Percentiles rank a stretch among this genome's conserved stretches.
These are phyloP conservation scores for Phlyctochytrium bullatum DNA, from an alignment of 192 early-diverging fungal species.

Conservation along the genomic window DNA sequence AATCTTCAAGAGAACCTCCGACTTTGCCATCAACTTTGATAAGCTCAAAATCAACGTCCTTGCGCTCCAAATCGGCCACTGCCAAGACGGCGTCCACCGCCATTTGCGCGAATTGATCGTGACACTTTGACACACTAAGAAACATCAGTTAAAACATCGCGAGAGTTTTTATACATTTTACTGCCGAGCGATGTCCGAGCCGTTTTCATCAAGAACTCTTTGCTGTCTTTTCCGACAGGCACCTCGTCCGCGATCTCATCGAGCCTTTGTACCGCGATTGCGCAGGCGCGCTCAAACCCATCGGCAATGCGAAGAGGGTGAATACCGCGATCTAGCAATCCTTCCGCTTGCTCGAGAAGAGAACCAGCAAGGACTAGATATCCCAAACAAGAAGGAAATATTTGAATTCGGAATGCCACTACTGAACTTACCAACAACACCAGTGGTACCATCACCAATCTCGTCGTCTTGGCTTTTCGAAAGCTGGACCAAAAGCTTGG, in stretches of 20 bases:
- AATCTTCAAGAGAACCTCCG: slow-evolving; percentile 93
- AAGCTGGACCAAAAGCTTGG: slow-evolving; percentile 94
- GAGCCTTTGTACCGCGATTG: slow-evolving; percentile 87
- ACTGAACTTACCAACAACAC: slow-evolving; percentile 82
- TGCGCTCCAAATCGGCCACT: slow-evolving; percentile 97
- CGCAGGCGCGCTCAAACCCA: slow-evolving; percentile 96
- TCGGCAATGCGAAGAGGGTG: slow-evolving; percentile 99
- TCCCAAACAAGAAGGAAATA: slow-evolving; percentile 1
- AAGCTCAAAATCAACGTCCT: slow-evolving; percentile 99
- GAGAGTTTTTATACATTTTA: slow-evolving; percentile 80
- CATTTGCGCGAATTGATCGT: slow-evolving; percentile 96
- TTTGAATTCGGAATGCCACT: not conserved
- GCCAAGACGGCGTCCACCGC: slow-evolving; percentile 97
- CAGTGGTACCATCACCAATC: slow-evolving; percentile 99
- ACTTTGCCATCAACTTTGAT: slow-evolving; percentile 99
- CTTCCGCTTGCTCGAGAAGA: slow-evolving; percentile 94
- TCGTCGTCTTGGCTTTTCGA: slow-evolving; percentile 99
- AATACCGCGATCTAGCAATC: slow-evolving; percentile 90
- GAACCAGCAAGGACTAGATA: slow-evolving; percentile 90
- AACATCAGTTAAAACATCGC: not conserved
- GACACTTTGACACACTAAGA: slow-evolving; percentile 92
- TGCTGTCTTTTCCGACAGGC: slow-evolving; percentile 77
- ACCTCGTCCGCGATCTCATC: slow-evolving; percentile 91
- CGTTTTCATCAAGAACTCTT: slow-evolving; percentile 82
- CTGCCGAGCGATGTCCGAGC: slow-evolving; percentile 97